Percentiles rank a stretch among this genome's conserved stretches.
phyloP scores from a whole-genome alignment of 2,329 filamentous ascomycete species.

The Ceratocystis lukuohia region DNA sequence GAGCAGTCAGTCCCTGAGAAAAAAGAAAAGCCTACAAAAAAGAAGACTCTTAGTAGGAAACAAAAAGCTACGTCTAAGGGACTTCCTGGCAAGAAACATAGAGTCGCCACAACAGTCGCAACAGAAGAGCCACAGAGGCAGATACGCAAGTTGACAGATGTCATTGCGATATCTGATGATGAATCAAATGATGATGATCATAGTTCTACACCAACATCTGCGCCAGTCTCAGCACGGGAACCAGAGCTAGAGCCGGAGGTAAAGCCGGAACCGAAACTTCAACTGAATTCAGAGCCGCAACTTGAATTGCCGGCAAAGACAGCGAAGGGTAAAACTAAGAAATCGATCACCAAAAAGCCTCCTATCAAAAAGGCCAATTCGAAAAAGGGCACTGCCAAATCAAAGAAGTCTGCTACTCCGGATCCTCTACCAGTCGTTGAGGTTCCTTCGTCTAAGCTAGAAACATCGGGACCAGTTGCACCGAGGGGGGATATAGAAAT shows the following conservation, averaged over 20 bases:
- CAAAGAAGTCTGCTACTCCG: background rate
- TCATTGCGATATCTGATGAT: conserved; percentile 3
- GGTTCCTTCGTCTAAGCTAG: background rate
- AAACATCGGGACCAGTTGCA: background rate
- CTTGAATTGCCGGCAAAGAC: background rate
- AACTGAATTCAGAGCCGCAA: background rate
- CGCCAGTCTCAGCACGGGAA: background rate
- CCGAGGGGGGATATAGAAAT: conserved; percentile 1
- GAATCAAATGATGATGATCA: conserved; percentile 3
- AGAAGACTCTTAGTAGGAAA: conserved; percentile 5
- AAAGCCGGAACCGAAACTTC: background rate
- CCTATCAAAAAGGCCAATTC: conserved; percentile 25
- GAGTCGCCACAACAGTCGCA: background rate
- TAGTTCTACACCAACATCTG: background rate
- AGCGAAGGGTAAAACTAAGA: background rate
- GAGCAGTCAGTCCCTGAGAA: background rate
- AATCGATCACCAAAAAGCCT: conserved; percentile 7
- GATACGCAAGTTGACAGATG: background rate
- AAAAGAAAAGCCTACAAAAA: background rate
- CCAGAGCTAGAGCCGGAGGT: background rate
- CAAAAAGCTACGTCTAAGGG: conserved; percentile 12
- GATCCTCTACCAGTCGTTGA: background rate
- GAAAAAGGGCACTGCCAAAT: conserved; percentile 22
- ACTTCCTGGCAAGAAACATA: background rate
- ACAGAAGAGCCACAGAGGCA: background rate